Percentiles rank a stretch among this genome's conserved stretches.
phyloP scores from a whole-genome alignment of 495 filamentous ascomycete genomes.

The Rusavskia elegans region DNA sequence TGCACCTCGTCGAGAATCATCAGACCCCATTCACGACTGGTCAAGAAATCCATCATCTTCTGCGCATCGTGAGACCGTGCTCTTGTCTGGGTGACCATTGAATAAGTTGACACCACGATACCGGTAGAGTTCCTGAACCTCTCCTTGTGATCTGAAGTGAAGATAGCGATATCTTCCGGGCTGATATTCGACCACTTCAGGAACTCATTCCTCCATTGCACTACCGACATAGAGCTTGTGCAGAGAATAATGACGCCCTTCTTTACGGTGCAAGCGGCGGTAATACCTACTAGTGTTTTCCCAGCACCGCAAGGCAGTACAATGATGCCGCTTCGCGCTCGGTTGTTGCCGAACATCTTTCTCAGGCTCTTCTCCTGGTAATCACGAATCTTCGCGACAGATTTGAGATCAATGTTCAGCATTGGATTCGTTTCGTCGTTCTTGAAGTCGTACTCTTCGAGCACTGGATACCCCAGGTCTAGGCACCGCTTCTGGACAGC shows the following conservation, averaged over 20 bases:
- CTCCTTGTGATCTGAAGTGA: slow-evolving; percentile 87
- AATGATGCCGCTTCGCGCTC: slow-evolving; percentile 94
- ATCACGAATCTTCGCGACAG: slow-evolving; percentile 61
- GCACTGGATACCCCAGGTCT: slow-evolving; percentile 67
- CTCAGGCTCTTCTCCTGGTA: slow-evolving; percentile 95
- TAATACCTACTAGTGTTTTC: slow-evolving; percentile 94
- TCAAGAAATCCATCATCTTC: slow-evolving; percentile 97
- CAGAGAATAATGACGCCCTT: slow-evolving; percentile 92
- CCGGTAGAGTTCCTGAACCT: slow-evolving; percentile 81
- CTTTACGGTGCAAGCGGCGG: slow-evolving; percentile 91
- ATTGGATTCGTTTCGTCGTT: slow-evolving; percentile 81
- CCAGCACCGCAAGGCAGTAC: slow-evolving; percentile 93
- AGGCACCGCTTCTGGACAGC: slow-evolving; percentile 79
- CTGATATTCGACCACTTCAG: slow-evolving; percentile 97
- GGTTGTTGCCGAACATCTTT: slow-evolving; percentile 98
- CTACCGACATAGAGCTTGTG: slow-evolving; percentile 93
- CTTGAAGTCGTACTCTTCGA: slow-evolving; percentile 97
- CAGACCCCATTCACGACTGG: slow-evolving; percentile 85
- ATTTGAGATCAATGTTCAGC: slow-evolving; percentile 79
- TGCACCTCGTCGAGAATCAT: slow-evolving; percentile 98
- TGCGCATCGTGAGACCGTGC: slow-evolving; percentile 79
- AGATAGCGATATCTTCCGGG: slow-evolving; percentile 81
- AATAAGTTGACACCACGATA: slow-evolving; percentile 94
- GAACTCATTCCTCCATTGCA: slow-evolving; percentile 94
- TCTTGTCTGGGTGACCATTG: slow-evolving; percentile 86